A percentile compares a stretch with the other conserved stretches of the same genome.
Conservation (phyloP, 129 eudicot species). For the Rutidosis leptorrhynchoides region DNA sequence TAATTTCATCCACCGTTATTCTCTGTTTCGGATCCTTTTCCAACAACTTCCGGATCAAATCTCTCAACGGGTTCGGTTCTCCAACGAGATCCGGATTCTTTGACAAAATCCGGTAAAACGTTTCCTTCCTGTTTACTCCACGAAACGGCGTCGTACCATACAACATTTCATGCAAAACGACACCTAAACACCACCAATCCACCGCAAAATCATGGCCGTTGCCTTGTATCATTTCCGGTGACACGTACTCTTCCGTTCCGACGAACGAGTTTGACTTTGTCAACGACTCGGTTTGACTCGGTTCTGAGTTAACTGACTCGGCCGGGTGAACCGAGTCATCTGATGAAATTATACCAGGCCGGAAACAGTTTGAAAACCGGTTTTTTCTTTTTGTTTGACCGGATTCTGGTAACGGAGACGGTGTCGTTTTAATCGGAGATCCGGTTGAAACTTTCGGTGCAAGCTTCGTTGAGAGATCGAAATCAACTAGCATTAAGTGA, state of each 20-base stretch:
- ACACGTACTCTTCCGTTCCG: conserved; percentile 97
- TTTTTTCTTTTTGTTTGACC: conserved; percentile 27
- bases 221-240: conserved; percentile 83
- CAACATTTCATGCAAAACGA: conserved; percentile 72
- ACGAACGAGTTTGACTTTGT: conserved; percentile 83
- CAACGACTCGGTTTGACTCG: conserved; percentile 28
- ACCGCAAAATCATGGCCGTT: conserved; percentile 82
- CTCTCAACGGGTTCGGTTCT: conserved; percentile 75
- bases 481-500: conserved; percentile 86
- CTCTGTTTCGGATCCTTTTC: conserved; percentile 80
- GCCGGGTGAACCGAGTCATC: conserved; percentile 44
- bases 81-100: conserved; percentile 65
- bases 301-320: conserved; percentile 22
- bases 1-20: conserved; percentile 58
- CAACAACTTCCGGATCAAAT: conserved; percentile 60
- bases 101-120: conserved; percentile 62
- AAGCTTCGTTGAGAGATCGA: conserved; percentile 89
- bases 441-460: conserved; percentile 40
- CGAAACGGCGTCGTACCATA: conserved; percentile 87
- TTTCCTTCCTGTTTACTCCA: conserved; percentile 71
- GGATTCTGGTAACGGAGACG: conserved; percentile 15
- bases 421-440: background rate
- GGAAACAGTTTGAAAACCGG: conserved; percentile 33
- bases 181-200: conserved; percentile 91
- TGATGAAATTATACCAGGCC: conserved; percentile 1